Conservation (phyloP, 805 yeast species). For the Myxozyma nipponensis region DNA sequence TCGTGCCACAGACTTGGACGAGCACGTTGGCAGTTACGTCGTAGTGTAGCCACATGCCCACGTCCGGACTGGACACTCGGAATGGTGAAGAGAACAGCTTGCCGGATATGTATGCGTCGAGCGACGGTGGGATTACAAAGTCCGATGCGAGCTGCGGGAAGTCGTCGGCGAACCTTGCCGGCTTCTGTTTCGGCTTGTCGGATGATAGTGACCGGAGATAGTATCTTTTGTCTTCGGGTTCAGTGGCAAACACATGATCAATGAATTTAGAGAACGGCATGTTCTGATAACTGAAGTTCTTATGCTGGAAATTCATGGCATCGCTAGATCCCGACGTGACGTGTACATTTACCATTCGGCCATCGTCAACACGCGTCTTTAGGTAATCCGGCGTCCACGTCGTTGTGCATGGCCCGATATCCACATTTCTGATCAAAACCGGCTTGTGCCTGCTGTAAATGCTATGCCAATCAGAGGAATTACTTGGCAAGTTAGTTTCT, state of each 20-base stretch:
- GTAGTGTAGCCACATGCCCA: conserved; percentile 40
- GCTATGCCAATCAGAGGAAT: conserved; percentile 13
- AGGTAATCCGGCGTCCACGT: conserved; percentile 38
- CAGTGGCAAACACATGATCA: conserved; percentile 24
- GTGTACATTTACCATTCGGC: conserved; percentile 34
- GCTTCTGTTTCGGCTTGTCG: conserved; percentile 34
- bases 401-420: conserved; percentile 33
- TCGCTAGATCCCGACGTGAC: conserved; percentile 19
- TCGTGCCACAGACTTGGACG: conserved; percentile 38
- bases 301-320: conserved; percentile 35
- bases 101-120: conserved; percentile 24
- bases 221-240: background rate
- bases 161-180: conserved; percentile 34
- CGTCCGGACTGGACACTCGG: conserved; percentile 36
- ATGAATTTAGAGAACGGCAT: conserved; percentile 34
- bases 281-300: conserved; percentile 36
- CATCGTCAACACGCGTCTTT: conserved; percentile 31
- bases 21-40: conserved; percentile 39
- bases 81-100: conserved; percentile 38
- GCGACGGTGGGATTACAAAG: conserved; percentile 33
- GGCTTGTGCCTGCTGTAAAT: conserved; percentile 28
- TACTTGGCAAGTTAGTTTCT: too few species aligned
- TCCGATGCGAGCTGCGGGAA: conserved; percentile 36
- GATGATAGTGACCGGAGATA: conserved; percentile 36
- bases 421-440: conserved; percentile 28